Evolutionary conservation across 306 rosid species (phyloP), one percentile per base, ranked within the genome.

Genomic region (Crotalaria pallida): DNA sequence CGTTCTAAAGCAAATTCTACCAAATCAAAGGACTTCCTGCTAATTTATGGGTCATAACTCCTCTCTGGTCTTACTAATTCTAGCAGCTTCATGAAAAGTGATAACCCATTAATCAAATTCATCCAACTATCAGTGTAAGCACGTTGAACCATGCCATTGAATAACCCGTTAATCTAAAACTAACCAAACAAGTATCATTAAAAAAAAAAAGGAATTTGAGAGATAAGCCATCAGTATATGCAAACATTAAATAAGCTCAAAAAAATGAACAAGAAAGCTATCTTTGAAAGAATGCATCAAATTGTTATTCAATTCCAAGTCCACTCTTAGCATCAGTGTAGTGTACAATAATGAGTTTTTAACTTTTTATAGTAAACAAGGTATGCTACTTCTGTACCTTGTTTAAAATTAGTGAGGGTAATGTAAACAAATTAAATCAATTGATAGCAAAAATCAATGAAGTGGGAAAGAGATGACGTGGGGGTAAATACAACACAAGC

Each of bases 381-480:
- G 85, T 72, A 66, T 70, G 56, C 47, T 66, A 70, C 43, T 82
- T 77, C 52, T 59, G 19, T 48, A 51, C 88, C 86, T 66, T 73
- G 79, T 63, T 74, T 65, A 67, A 67, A 80, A 74, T 77, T 77
- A 88, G 85, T 75, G 81, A 81, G 82, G 27, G 40, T 67, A 65
- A 80, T 65, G 76, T 74, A 59, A 84, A 82, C 84, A 75, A 90
- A 90, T 83, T 58, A 83, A 90, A 88, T 70, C 88, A 90, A 90
- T 84, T 41, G 63, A 73, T 68, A 66, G 71, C 79, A 79, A 84
- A 87, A 90, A 88, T 78, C 66, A 83, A 85, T 81, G 83, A 70
- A 70, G 80, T 24, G 85, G 83, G 41, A 61, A 59, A 62, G 58
- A 75, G 72, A 65, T 50, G 45, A 41, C 33, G 64, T 29, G 31